A percentile compares a stretch with the other conserved stretches of the same genome.
Evolutionary conservation across 1,139 yeast genomes (phyloP).

Genomic region (Yamadazyma pseudoaaseri): DNA sequence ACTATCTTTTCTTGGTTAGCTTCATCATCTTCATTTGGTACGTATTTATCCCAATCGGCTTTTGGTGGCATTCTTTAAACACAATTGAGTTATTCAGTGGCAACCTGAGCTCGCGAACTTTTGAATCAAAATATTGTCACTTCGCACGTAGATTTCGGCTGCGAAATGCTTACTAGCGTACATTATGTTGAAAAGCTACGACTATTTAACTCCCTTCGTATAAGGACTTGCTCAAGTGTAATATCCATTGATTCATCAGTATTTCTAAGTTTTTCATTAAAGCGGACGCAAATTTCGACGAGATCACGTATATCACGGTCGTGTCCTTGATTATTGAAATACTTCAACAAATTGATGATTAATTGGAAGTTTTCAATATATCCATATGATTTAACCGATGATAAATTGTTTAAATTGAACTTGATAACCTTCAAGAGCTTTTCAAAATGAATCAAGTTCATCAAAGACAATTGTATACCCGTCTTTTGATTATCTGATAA

Average conservation of each 20-base stretch:
- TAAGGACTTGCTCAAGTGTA: no score
- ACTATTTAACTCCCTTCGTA: no score
- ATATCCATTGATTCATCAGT: neutral
- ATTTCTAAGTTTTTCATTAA: conserved; percentile 6
- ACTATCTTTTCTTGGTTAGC: conserved; percentile 67
- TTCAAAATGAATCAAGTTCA: conserved; percentile 30
- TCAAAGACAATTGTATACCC: conserved; percentile 14
- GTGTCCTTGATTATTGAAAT: conserved; percentile 9
- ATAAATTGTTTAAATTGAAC: conserved; percentile 24
- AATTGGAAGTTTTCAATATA: conserved; percentile 32
- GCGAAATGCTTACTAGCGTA: neutral
- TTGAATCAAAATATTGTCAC: neutral
- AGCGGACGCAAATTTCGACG: conserved; percentile 5
- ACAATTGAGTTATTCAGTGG: conserved; percentile 2
- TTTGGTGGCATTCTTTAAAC: conserved; percentile 66
- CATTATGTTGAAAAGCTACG: no score
- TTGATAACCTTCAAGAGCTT: conserved; percentile 37
- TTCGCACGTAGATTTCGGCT: conserved; percentile 1
- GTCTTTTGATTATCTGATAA: conserved; percentile 19
- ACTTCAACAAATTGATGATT: conserved; percentile 23
- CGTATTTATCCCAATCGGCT: conserved; percentile 96
- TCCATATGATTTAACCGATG: conserved; percentile 15
- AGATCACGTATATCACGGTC: conserved; percentile 4
- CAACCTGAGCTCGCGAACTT: conserved; percentile 4
- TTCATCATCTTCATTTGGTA: conserved; percentile 69